A percentile compares a stretch with the other conserved stretches of the same genome.
These are phyloP conservation scores for Beauveria australis DNA, from an alignment of 2,329 filamentous ascomycete species.

Conservation along the genomic window DNA sequence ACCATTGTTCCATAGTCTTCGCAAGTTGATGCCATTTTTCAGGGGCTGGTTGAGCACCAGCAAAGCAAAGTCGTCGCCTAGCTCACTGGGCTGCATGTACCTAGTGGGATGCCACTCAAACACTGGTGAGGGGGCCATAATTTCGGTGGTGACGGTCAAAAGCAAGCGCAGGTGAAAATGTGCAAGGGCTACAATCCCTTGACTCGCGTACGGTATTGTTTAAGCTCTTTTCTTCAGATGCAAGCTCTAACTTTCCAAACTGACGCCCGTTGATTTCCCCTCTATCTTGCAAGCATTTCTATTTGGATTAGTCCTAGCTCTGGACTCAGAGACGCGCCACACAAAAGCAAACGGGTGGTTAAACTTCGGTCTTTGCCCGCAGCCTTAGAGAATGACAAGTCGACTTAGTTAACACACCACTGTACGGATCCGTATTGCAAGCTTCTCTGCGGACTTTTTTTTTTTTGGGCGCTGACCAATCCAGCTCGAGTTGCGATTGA, in stretches of 20 bases:
- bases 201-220: neutral
- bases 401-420: neutral
- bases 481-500: neutral
- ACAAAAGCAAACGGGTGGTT: neutral
- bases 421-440: neutral
- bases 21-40: slow-evolving; percentile 36
- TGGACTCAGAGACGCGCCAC: neutral
- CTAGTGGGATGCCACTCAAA: slow-evolving; percentile 34
- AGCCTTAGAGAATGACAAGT: neutral
- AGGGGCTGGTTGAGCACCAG: slow-evolving; percentile 46
- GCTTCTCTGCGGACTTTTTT: neutral
- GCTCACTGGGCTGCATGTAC: slow-evolving; percentile 26
- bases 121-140: neutral
- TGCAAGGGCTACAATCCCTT: neutral
- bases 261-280: neutral
- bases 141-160: neutral
- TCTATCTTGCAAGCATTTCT: neutral
- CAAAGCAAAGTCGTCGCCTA: slow-evolving; percentile 32
- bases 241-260: neutral
- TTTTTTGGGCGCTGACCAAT: slow-evolving; percentile 11
- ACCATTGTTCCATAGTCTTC: slow-evolving; percentile 43
- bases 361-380: slow-evolving; percentile 2
- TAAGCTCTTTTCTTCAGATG: neutral
- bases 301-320: slow-evolving; percentile 7
- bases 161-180: neutral